Conservation (phyloP, 2,329 filamentous ascomycete species). For the Diaporthe vaccinii region DNA sequence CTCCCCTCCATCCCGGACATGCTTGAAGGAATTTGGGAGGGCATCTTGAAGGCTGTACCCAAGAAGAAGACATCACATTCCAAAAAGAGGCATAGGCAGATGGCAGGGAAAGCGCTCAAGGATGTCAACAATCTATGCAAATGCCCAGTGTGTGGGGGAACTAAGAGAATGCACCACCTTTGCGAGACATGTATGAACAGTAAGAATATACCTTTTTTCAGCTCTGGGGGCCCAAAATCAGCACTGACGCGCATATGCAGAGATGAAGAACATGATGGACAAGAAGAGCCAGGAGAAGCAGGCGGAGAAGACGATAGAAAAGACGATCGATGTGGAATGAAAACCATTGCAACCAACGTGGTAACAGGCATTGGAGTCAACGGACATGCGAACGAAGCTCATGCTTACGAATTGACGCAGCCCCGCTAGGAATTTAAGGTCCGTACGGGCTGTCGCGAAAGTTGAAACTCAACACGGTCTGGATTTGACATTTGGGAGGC, state of each 20-base stretch:
- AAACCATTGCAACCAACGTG: background rate
- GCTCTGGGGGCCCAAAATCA: background rate
- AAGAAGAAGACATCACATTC: constrained; percentile 99
- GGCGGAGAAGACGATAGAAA: constrained; percentile 35
- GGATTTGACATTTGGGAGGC: background rate
- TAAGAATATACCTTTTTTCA: constrained; percentile 60
- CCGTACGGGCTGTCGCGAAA: background rate
- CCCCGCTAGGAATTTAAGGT: background rate
- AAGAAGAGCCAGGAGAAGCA: constrained; percentile 28
- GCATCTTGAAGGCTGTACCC: constrained; percentile 89
- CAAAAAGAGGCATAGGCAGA: constrained; percentile 92
- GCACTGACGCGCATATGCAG: constrained; percentile 33
- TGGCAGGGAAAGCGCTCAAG: constrained; percentile 95
- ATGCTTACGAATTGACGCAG: background rate
- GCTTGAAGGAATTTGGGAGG: constrained; percentile 92
- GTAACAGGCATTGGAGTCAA: background rate
- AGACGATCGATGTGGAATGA: constrained; percentile 31
- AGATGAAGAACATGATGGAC: constrained; percentile 40
- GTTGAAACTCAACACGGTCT: background rate
- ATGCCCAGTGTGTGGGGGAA: constrained; percentile 88
- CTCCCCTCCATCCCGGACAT: constrained; percentile 74
- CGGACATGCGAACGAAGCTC: background rate
- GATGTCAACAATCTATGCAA: constrained; percentile 89
- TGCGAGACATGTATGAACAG: constrained; percentile 90
- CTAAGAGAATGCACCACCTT: constrained; percentile 89